A percentile compares a stretch with the other conserved stretches of the same genome.
phyloP scores from a whole-genome alignment of 1,284 basidiomycete species.

The Inonotus hispidus region DNA sequence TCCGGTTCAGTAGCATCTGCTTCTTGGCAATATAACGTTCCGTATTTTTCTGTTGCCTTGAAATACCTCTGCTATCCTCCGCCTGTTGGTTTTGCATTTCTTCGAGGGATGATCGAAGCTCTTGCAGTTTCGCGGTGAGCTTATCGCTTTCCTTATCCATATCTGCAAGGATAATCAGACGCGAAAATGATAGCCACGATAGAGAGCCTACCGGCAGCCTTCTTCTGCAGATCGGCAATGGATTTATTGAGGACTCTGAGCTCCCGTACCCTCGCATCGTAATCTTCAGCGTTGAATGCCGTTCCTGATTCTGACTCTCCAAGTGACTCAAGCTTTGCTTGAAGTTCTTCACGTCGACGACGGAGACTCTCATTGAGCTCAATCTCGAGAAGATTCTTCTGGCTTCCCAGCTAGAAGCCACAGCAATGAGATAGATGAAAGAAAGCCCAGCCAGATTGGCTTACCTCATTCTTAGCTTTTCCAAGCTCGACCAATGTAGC shows the following conservation, averaged over 20 bases:
- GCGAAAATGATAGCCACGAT: background rate
- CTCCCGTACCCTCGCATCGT: slow-evolving; percentile 67
- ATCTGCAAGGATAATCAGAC: slow-evolving; percentile 32
- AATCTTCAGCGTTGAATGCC: slow-evolving; percentile 51
- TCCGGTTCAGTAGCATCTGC: slow-evolving; percentile 76
- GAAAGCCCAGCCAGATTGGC: slow-evolving; percentile 24
- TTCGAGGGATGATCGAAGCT: slow-evolving; percentile 65
- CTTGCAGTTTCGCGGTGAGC: slow-evolving; percentile 59
- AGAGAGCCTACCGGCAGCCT: slow-evolving; percentile 51
- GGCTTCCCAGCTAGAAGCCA: slow-evolving; percentile 59
- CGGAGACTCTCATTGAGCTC: slow-evolving; percentile 88
- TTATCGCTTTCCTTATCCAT: slow-evolving; percentile 70
- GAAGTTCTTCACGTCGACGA: slow-evolving; percentile 74
- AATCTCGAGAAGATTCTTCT: slow-evolving; percentile 83
- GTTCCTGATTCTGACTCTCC: slow-evolving; percentile 63
- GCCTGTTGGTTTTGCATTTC: slow-evolving; percentile 74
- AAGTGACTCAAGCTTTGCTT: slow-evolving; percentile 69
- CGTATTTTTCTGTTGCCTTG: slow-evolving; percentile 89
- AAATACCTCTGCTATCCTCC: slow-evolving; percentile 82
- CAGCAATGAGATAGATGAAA: background rate
- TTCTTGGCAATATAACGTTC: slow-evolving; percentile 92
- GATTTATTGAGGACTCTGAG: slow-evolving; percentile 59
- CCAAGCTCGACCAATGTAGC: slow-evolving; percentile 66
- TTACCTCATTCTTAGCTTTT: slow-evolving; percentile 68
- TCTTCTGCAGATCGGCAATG: slow-evolving; percentile 60